Percentiles rank a stretch among this genome's conserved stretches.
phyloP scores from a whole-genome alignment of 2,329 filamentous ascomycete species.

The Fusarium sp. region DNA sequence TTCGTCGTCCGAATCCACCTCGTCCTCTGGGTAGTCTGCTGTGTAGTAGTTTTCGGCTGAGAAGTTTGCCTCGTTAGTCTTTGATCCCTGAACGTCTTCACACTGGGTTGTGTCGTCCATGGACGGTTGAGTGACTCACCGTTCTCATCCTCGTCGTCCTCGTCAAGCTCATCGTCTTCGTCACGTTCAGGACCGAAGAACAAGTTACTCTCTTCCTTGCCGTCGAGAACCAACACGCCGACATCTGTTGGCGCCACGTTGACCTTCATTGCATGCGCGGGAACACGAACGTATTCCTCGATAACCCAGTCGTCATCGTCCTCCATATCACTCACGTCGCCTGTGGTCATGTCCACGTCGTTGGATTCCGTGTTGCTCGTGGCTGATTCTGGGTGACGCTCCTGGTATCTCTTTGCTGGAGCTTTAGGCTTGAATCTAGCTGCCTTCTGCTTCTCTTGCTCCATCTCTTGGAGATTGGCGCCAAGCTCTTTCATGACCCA shows the following conservation, averaged over 20 bases:
- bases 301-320: conserved; percentile 70
- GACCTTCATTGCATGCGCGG: conserved; percentile 63
- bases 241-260: conserved; percentile 65
- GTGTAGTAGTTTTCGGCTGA: conserved; percentile 82
- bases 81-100: conserved; percentile 1
- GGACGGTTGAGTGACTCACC: conserved; percentile 57
- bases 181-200: conserved; percentile 72
- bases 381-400: conserved; percentile 64
- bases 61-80: conserved; percentile 33
- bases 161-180: conserved; percentile 71
- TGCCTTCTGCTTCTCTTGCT: conserved; percentile 57
- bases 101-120: conserved; percentile 7
- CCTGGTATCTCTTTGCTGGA: conserved; percentile 66
- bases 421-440: conserved; percentile 69
- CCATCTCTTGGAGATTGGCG: conserved; percentile 63
- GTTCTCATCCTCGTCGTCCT: conserved; percentile 76
- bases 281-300: conserved; percentile 74
- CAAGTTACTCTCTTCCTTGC: conserved; percentile 69
- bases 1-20: conserved; percentile 75
- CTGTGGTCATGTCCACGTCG: conserved; percentile 55
- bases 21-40: conserved; percentile 85
- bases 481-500: conserved; percentile 72
- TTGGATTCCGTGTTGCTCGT: conserved; percentile 23
- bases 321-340: conserved; percentile 60
- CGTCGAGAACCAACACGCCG: conserved; percentile 69